These are phyloP conservation scores for Eucalyptus sideroxylon DNA, from an alignment of 345 rosid species.

Conservation along the genomic window DNA sequence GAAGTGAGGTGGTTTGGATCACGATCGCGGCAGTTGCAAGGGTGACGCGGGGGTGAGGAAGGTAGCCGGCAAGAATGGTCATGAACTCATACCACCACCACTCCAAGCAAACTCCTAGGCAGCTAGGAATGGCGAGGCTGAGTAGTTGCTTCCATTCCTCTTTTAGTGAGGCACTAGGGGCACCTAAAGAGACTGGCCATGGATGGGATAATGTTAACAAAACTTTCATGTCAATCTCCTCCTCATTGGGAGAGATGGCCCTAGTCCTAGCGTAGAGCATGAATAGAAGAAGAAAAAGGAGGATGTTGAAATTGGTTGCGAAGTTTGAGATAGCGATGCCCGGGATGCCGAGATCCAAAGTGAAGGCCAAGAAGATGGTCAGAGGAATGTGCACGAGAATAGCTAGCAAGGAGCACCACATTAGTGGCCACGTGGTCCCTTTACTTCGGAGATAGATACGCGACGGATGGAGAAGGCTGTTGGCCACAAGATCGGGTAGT, in stretches of 20 bases:
- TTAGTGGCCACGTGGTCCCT: conserved; percentile 80
- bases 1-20: conserved; percentile 75
- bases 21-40: conserved; percentile 67
- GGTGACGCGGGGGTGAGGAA: conserved; percentile 38
- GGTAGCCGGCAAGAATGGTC: conserved; percentile 79
- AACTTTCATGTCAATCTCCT: neutral
- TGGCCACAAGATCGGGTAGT: conserved; percentile 72
- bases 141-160: conserved; percentile 53
- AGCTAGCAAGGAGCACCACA: conserved; percentile 65
- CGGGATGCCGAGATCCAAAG: conserved; percentile 41
- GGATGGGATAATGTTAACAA: neutral
- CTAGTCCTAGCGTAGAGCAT: conserved; percentile 8
- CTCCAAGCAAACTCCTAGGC: conserved; percentile 80
- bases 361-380: conserved; percentile 41
- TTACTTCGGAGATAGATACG: conserved; percentile 78
- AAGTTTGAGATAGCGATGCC: conserved; percentile 74
- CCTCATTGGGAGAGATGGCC: neutral
- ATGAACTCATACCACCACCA: conserved; percentile 99
- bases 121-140: conserved; percentile 62
- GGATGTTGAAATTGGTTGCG: conserved; percentile 48
- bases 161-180: neutral
- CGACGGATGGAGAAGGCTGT: conserved; percentile 69
- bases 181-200: neutral
- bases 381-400: conserved; percentile 52
- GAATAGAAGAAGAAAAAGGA: conserved; percentile 43